Evolutionary conservation across 2,329 filamentous ascomycete species (phyloP).

Genomic region (Blastomyces emzantsi): DNA sequence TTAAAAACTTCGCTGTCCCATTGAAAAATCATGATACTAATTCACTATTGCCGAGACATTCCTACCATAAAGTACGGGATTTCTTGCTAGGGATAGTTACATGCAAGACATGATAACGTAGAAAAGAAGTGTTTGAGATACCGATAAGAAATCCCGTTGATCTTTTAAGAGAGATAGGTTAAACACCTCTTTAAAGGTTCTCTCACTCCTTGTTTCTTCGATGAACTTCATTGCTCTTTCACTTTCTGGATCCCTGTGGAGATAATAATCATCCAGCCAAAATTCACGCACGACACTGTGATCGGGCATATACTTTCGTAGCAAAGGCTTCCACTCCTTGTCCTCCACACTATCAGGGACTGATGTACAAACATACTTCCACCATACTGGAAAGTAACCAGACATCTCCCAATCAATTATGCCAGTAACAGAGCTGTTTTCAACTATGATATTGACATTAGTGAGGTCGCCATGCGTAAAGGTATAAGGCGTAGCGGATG

Average conservation of each 20-base stretch:
- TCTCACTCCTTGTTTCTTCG: neutral
- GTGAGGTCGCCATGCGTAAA: neutral
- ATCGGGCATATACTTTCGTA: neutral
- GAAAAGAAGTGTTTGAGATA: neutral
- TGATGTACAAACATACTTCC: neutral
- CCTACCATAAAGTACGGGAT: neutral
- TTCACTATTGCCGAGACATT: neutral
- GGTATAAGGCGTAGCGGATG: neutral
- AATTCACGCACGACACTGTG: neutral
- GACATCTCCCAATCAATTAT: neutral
- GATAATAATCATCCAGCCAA: constrained; percentile 1
- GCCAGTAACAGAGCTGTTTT: neutral
- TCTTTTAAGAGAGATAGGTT: neutral
- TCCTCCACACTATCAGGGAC: neutral
- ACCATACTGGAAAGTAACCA: neutral
- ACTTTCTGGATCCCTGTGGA: neutral
- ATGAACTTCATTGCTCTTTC: neutral
- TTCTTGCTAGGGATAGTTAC: neutral
- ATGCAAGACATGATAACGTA: neutral
- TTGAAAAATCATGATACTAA: neutral
- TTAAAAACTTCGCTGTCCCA: neutral
- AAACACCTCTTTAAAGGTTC: neutral
- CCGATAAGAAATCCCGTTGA: neutral
- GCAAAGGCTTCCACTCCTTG: neutral
- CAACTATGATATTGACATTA: neutral